Conservation (phyloP, 2,329 filamentous ascomycete genomes). For the Trichoderma polysporum region DNA sequence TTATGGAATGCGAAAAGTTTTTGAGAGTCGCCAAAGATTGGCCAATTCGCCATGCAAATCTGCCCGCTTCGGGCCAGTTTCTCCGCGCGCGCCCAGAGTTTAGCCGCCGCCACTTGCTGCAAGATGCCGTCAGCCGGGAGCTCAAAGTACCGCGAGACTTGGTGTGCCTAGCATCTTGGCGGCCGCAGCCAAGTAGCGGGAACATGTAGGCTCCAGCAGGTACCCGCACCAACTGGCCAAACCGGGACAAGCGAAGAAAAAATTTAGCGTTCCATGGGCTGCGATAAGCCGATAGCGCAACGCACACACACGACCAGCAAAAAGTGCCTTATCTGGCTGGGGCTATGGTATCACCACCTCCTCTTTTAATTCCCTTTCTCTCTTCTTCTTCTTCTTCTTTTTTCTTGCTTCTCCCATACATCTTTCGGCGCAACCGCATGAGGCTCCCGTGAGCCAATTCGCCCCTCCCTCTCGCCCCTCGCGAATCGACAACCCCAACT, state of each 20-base stretch:
- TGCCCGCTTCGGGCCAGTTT: not conserved
- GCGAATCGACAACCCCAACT: not conserved
- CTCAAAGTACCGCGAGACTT: not conserved
- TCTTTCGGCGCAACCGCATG: constrained; percentile 15
- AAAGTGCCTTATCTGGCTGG: not conserved
- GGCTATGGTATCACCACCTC: not conserved
- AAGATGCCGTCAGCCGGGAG: not conserved
- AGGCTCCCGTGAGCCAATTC: constrained; percentile 19
- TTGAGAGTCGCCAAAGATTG: too few relatives aligned
- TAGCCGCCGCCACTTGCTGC: not conserved
- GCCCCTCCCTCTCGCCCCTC: not conserved
- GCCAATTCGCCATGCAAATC: not conserved
- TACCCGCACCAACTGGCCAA: not conserved
- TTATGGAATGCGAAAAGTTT: too few relatives aligned
- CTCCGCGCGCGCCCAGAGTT: not conserved
- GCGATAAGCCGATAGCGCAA: constrained; percentile 13
- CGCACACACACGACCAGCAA: not conserved
- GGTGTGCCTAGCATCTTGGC: not conserved
- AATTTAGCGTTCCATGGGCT: not conserved
- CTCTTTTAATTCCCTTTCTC: not conserved
- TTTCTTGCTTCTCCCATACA: not conserved
- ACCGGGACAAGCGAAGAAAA: not conserved
- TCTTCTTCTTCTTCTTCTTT: not conserved
- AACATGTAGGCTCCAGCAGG: not conserved
- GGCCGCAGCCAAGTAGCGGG: not conserved